Evolutionary conservation across 225 moss, liverwort and hornwort species (phyloP), one percentile per base, ranked within the genome.

Genomic region (Pseudisothecium myosuroides): DNA sequence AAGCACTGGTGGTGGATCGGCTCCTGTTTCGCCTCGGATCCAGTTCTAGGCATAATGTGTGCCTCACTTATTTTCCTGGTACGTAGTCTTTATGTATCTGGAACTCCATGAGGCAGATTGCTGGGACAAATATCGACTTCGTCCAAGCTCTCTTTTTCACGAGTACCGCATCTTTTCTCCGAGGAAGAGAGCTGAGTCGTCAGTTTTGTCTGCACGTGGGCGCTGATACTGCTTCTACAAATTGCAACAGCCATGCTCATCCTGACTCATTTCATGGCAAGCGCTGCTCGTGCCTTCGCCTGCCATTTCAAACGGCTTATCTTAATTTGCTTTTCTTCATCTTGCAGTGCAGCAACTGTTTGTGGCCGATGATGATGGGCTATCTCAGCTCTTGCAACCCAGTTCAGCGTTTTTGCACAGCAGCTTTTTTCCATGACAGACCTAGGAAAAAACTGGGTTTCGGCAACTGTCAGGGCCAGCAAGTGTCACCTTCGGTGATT

Each of bases 1-100:
- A 65, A 93, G 93, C 91, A 92, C 94, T 89, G 96, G 93, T 93
- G 94, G 96, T 96, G 93, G 92, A 83, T 92, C 93, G 55, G 95
- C 91, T 89, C 93, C 91, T 88, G 84, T 64, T 88, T 93, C 93
- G 34, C 93, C 93, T 89, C 75, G 90, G 52, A 39, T 88, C 83
- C 88, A 90, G 75, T 93, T 90, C 55, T 92, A 90, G 83, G 61
- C 86, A 49, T 69, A 45, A 80, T 69, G 27, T 80, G 50, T 73
- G 80, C 87, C 62, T 63, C 64, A 10, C 29, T 78, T 66, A 43
- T 45, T 65, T 84, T 73, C 64, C 77, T 80, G 92, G 92, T 90
- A 89, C 16, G 78, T 81, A 73, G 75, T 47, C n/a, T 50, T 43
- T 39, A 18, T 37, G 61, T 29, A 65, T 47, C 74, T 54, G 72